A percentile compares a stretch with the other conserved stretches of the same genome.
Evolutionary conservation across 441 rosid species (phyloP).

Genomic region (Erodium texanum): DNA sequence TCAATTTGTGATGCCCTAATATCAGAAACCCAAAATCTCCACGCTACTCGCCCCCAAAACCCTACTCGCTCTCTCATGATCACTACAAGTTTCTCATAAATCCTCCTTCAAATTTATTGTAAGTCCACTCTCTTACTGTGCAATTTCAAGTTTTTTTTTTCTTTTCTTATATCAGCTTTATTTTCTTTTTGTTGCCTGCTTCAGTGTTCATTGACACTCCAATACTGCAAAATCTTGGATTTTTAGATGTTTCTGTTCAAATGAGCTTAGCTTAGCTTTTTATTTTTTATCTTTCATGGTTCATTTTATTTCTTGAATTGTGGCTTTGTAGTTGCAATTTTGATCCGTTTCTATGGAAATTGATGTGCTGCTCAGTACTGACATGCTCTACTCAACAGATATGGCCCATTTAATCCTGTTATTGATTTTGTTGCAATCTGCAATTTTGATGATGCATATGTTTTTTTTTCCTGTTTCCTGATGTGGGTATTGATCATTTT

Average conservation of each 20-base stretch:
- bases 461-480: background rate
- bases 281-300: no score
- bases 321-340: background rate
- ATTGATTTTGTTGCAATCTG: background rate
- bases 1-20: background rate
- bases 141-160: background rate
- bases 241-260: background rate
- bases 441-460: background rate
- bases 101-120: background rate
- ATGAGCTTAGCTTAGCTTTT: background rate
- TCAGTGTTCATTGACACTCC: background rate
- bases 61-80: background rate
- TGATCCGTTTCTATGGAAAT: background rate
- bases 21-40: background rate
- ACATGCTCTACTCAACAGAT: no score
- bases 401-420: no score
- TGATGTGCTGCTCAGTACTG: no score
- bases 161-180: no score
- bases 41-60: conserved; percentile 2
- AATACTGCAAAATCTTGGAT: background rate
- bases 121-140: background rate
- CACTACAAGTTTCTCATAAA: background rate
- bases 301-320: background rate
- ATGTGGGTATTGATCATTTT: background rate
- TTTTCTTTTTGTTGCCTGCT: background rate